Conservation (phyloP, 177 flowering plant genomes). For the Vitis hybrid region DNA sequence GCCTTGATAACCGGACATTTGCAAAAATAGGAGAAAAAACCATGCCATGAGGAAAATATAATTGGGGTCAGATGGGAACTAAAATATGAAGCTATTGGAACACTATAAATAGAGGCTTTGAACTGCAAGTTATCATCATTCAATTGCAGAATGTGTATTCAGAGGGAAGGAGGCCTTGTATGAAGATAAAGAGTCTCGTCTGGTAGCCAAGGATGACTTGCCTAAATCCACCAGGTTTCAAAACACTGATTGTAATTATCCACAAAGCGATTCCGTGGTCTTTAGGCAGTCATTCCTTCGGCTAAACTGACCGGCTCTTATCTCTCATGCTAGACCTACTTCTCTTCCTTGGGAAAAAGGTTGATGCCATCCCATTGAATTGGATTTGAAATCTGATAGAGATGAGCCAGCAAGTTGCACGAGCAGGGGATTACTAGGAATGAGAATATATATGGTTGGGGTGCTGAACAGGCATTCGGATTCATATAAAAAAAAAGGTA, state of each 20-base stretch:
- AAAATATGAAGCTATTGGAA: neutral
- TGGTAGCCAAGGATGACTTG: slow-evolving; percentile 45
- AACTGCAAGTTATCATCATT: neutral
- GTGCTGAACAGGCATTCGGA: neutral
- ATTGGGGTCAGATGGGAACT: no score
- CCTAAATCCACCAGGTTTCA: slow-evolving; percentile 17
- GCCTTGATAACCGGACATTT: no score
- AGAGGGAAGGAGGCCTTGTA: slow-evolving; percentile 22
- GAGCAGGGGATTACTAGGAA: neutral
- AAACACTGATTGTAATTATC: no score
- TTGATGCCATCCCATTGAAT: neutral
- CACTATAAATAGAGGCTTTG: slow-evolving; percentile 16
- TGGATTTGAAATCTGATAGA: neutral
- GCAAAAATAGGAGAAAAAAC: no score
- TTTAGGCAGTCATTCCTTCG: slow-evolving; percentile 23
- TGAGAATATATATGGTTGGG: neutral
- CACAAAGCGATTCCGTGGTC: neutral
- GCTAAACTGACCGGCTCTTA: slow-evolving; percentile 29
- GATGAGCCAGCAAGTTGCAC: neutral
- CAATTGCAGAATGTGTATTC: neutral
- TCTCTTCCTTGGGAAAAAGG: slow-evolving; percentile 13
- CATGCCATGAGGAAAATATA: no score
- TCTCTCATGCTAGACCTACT: slow-evolving; percentile 31
- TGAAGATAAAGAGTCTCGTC: slow-evolving; percentile 24
- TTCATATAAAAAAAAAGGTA: neutral